Evolutionary conservation across 163 green algal genomes (phyloP), one percentile per base, ranked within the genome.

Genomic region (Scenedesmus sp.): DNA sequence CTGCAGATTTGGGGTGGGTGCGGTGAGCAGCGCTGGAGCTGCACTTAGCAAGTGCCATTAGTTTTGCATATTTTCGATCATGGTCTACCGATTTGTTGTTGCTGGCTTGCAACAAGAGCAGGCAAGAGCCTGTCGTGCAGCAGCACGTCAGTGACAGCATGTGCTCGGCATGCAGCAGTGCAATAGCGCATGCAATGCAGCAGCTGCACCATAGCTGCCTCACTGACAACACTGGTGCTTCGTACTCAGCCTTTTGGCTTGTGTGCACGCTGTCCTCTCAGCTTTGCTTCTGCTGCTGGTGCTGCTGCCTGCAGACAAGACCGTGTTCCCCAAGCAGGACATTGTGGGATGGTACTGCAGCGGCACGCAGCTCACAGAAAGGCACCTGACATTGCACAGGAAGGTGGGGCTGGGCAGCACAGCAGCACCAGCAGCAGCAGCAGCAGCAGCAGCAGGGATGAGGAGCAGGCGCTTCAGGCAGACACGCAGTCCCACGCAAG

Each of bases 341-440:
- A 91, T 99, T n/a, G 93, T 99, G 33, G 97, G 97, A 1, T 99
- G 97, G 97, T 99, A 99, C 88, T 88, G 93, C 44, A 98, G 95
- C 0, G 97, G 96, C 12, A 61, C 65, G 0, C 80, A 93, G 6
- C 37, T 95, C 49, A 73, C 85, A 5, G 92, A 96, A 2, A 61
- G 76, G 30, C 93, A 98, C 86, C 97, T 98, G 93, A 26, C 59
- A 0, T 89, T 98, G 40, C 96, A 98, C 88, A 94, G 92, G 18
- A 96, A 95, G 94, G 96, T 96, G 56, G 35, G n/a, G n/a, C n/a
- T n/a, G n/a, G n/a, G n/a, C n/a, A n/a, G 30, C 65, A 87, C 13
- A 40, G 65, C 65, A 76, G 59, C 59, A 35, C 3, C 65, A 76
- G 65, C 65, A 76, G 20, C 65, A 76, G 65, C 65, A 76, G 30